Conservation (phyloP, 257 asterid genomes). For the Nicotiana tomentosiformis region DNA sequence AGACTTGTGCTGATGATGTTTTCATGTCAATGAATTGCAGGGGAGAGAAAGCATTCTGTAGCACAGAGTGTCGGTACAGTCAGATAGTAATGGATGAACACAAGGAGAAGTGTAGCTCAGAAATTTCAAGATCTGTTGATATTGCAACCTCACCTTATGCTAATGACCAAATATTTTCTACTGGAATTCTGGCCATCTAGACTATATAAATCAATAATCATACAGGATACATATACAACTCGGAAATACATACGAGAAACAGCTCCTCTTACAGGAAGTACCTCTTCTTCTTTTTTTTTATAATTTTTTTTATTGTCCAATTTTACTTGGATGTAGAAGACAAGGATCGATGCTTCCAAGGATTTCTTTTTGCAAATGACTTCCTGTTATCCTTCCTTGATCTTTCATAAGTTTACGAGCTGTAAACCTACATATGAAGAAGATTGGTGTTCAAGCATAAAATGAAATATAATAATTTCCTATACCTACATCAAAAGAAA, state of each 20-base stretch:
- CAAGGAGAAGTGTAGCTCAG: slow-evolving; percentile 46
- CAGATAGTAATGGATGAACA: slow-evolving; percentile 64
- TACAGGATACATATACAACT: background rate
- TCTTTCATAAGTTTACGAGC: background rate
- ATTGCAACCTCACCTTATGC: slow-evolving; percentile 32
- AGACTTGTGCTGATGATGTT: background rate
- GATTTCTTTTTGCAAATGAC: background rate
- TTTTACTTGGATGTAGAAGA: background rate
- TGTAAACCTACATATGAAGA: background rate
- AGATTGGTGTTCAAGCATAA: too few species aligned
- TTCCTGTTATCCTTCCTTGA: background rate
- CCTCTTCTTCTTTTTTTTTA: background rate
- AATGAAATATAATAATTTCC: too few species aligned
- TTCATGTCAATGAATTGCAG: slow-evolving; percentile 26
- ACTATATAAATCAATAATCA: background rate
- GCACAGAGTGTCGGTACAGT: slow-evolving; percentile 64
- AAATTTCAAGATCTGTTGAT: slow-evolving; percentile 32
- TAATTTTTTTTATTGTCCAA: background rate
- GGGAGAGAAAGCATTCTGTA: slow-evolving; percentile 85
- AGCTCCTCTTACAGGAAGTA: background rate
- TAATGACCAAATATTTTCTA: slow-evolving; percentile 32
- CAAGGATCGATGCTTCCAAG: background rate
- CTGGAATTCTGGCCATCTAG: slow-evolving; percentile 41
- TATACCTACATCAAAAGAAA: too few species aligned
- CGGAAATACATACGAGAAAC: background rate